Base-by-base conservation (phyloP, 768 basidiomycete species). In the Suillus lakei region DNA sequence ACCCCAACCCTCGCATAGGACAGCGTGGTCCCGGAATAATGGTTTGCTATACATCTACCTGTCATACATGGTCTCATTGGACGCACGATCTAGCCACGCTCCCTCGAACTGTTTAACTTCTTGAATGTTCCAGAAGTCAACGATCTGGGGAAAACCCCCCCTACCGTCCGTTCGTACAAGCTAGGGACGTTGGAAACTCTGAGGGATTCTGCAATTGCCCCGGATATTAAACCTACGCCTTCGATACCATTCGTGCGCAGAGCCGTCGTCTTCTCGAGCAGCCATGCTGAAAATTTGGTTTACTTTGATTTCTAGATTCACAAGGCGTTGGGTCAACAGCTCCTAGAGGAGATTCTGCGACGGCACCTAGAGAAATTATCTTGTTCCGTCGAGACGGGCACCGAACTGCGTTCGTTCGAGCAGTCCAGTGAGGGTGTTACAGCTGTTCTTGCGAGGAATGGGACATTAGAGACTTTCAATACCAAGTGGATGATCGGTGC, bases 41-140 rank as follows among this genome's bases (percentile, higher is more conserved):
- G 75, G 79, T 79, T 36, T 10, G 71, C 60, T 26, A 44, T 7
- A 32, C 43, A n/a, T 18, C 43, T 15, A 15, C 34, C 26, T 36
- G 21, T 38, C 38, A 30, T 9, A n/a, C 15, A 28, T 50, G 21
- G 12, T 43, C 26, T 50, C 15, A 30, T 28, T 28, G 34, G 21
- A 36, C 21, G 8, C n/a, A n/a, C 28, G 7, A 30, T 23, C 8
- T 66, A 84, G 81, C 82, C 82, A 18, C 80, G 83, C 12, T 76
- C 83, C 5, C 69, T 81, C 15, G 82, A 85, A 67, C 67, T 85
- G 23, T 79, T 80, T 62, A 68, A 72, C 7, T 74, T 71, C 58
- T 69, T 85, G 46, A 73, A 80, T 13, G 73, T 82, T 48, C 77
- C 79, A 36, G 73, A 80, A 16, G 72, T 82, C 16, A 48, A 77